Evolutionary conservation across 768 basidiomycete species (phyloP).

Genomic region (Boletus vinaceobasis): DNA sequence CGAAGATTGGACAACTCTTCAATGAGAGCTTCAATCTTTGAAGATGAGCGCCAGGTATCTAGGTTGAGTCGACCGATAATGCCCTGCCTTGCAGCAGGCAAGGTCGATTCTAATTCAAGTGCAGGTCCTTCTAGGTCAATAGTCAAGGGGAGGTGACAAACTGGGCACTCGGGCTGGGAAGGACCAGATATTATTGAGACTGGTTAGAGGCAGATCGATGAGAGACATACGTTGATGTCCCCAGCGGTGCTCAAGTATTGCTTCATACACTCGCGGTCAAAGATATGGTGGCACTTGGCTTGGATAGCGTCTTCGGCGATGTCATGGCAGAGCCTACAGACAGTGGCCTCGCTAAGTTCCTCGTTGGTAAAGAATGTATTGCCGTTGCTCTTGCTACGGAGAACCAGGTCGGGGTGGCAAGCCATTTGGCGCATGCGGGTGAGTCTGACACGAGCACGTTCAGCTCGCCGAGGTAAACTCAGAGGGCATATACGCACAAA

Average conservation of each 20-base stretch:
- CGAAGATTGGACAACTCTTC: constrained; percentile 90
- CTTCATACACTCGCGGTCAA: constrained; percentile 93
- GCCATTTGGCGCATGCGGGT: constrained; percentile 97
- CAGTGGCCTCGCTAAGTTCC: constrained; percentile 67
- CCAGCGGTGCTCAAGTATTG: constrained; percentile 81
- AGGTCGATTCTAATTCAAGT: constrained; percentile 70
- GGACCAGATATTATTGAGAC: background rate
- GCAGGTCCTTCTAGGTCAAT: constrained; percentile 96
- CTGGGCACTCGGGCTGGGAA: constrained; percentile 82
- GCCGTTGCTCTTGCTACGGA: constrained; percentile 79
- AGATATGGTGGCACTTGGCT: constrained; percentile 89
- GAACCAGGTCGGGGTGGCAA: constrained; percentile 90
- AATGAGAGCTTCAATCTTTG: constrained; percentile 94
- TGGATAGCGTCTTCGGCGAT: constrained; percentile 96
- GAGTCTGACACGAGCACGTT: constrained; percentile 47
- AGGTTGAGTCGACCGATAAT: constrained; percentile 90
- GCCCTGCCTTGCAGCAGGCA: constrained; percentile 64
- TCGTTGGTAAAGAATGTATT: constrained; percentile 52
- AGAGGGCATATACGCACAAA: constrained; percentile 43
- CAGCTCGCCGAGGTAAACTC: background rate
- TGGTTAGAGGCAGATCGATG: background rate
- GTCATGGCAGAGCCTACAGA: constrained; percentile 96
- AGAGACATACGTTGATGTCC: constrained; percentile 53
- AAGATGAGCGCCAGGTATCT: constrained; percentile 90
- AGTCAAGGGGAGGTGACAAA: constrained; percentile 88